Base-by-base conservation (phyloP, 2,329 filamentous ascomycete genomes). In the Exophiala bonariae region DNA sequence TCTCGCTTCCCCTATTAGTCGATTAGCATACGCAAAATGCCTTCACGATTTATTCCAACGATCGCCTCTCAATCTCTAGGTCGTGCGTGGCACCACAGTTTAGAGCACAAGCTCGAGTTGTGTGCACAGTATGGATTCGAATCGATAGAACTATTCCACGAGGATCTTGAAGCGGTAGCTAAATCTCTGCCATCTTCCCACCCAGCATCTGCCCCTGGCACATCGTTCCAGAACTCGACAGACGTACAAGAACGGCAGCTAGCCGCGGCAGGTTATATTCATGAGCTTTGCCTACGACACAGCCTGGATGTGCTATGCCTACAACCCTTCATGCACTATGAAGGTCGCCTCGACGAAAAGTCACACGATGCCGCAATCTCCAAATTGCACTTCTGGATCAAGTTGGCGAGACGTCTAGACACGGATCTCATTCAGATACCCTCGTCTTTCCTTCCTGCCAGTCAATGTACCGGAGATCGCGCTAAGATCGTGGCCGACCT, bases 61-160 rank as follows among this genome's bases (percentile, higher is more conserved):
- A 90, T 92, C 61, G 83, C 83, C 48, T 86, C 85, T 53, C 87
- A 90, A 77, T 90, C 86, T 39, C 76, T 92, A 1, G 87, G 87
- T 33, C 82, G 85, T 33, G 82, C 81, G 59, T 85, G 84, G 61
- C 81, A 85, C 54, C 87, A 92, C 65, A 72, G 75, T 20, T 74
- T 92, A 17, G 66, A 75, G 1, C 70, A 78, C 61, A 92, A 90
- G 62, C 77, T 92, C 39, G 75, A 83, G 61, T 79, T 82, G 69
- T 87, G 87, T 8, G 72, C 78, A 4, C 71, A 74, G 44, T 76
- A 86, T 57, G 83, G 82, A 16, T 81, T 89, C 62, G 66, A 77
- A 49, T 86, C 85, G 41, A 79, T 92, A 55, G 87, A 92, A 63
- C 74, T 90, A 16, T 90, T 89, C 71, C 83, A 85, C 65, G 87